Evolutionary conservation across 768 basidiomycete genomes (phyloP).

Genomic region (Amanita pseudoporphyria): DNA sequence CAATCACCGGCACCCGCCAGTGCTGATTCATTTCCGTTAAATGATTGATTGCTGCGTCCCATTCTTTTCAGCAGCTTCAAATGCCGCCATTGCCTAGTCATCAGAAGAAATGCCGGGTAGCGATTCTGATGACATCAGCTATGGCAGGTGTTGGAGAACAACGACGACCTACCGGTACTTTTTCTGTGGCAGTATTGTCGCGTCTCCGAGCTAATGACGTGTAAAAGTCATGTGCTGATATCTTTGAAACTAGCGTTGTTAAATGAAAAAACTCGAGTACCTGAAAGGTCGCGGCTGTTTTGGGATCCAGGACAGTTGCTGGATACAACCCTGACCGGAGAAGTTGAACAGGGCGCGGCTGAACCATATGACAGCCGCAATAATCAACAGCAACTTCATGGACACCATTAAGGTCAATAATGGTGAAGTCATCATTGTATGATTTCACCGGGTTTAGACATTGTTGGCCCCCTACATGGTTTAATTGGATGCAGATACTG

Average conservation of each 20-base stretch:
- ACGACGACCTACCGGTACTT: slow-evolving; percentile 3
- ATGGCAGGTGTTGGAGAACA: too few relatives aligned
- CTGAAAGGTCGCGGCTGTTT: too few relatives aligned
- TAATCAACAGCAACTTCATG: background rate
- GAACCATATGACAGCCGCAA: background rate
- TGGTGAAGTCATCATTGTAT: slow-evolving; percentile 1
- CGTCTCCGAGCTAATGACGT: background rate
- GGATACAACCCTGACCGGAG: background rate
- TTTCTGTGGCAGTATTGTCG: background rate
- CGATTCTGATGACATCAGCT: slow-evolving; percentile 1
- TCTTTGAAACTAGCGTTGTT: background rate
- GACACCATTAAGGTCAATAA: background rate
- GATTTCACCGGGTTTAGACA: background rate
- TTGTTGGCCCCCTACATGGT: background rate
- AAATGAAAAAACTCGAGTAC: background rate
- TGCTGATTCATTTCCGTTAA: slow-evolving; percentile 7
- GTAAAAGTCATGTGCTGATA: background rate
- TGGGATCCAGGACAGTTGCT: background rate
- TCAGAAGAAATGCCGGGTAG: slow-evolving; percentile 12
- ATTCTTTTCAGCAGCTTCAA: slow-evolving; percentile 12
- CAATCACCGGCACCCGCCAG: slow-evolving; percentile 14
- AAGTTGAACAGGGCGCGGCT: background rate
- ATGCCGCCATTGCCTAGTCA: slow-evolving; percentile 13
- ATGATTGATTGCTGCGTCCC: slow-evolving; percentile 12
- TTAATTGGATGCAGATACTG: background rate